Evolutionary conservation across 2,329 filamentous ascomycete genomes (phyloP).

Genomic region (Chaetothyriales sp.): DNA sequence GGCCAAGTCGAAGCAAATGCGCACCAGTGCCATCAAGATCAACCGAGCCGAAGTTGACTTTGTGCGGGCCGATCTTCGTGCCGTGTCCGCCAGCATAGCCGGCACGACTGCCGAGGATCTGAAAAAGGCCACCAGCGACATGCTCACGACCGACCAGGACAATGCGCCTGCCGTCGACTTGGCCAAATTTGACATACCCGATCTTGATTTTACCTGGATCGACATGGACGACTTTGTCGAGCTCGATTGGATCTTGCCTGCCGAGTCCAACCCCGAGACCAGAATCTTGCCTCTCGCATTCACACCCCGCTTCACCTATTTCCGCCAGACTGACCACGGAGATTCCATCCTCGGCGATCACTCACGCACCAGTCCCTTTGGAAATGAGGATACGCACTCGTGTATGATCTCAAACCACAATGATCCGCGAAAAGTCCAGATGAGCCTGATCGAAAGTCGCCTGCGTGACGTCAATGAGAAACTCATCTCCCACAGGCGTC

Average conservation of each 20-base stretch:
- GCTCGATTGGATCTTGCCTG: conserved; percentile 86
- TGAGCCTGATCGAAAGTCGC: conserved; percentile 67
- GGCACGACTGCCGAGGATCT: conserved; percentile 67
- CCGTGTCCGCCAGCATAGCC: conserved; percentile 78
- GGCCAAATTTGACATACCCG: conserved; percentile 85
- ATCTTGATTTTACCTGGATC: conserved; percentile 91
- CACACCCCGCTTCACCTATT: conserved; percentile 92
- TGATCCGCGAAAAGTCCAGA: conserved; percentile 79
- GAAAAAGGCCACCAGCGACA: conserved; percentile 51
- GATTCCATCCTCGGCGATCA: conserved; percentile 67
- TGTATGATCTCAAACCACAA: conserved; percentile 90
- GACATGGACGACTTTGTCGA: conserved; percentile 99
- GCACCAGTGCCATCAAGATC: conserved; percentile 87
- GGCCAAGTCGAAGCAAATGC: conserved; percentile 59
- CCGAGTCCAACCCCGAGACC: conserved; percentile 79
- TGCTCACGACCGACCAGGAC: conserved; percentile 42
- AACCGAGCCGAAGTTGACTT: conserved; percentile 90
- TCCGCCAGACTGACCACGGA: conserved; percentile 86
- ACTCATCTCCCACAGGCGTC: conserved; percentile 58
- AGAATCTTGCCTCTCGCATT: conserved; percentile 87
- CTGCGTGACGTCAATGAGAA: conserved; percentile 67
- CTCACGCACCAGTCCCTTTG: conserved; percentile 75
- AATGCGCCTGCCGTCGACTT: conserved; percentile 44
- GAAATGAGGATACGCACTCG: conserved; percentile 81
- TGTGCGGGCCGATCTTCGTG: conserved; percentile 78